Percentiles rank a stretch among this genome's conserved stretches.
Conservation (phyloP, 2,329 filamentous ascomycete genomes). For the Thelonectria discophora region DNA sequence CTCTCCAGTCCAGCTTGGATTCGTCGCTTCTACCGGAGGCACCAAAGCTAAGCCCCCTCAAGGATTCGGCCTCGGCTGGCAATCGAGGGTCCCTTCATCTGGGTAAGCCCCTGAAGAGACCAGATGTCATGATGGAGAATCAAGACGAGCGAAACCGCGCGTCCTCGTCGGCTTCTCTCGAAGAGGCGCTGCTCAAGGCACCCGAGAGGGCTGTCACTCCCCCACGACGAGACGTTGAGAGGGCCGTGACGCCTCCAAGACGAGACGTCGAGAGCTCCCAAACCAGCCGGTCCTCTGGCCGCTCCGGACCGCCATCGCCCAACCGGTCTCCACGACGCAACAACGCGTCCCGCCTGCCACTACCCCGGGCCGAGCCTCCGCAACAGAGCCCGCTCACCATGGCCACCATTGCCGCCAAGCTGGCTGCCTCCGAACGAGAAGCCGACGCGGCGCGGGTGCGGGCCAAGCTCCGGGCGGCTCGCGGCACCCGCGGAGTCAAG, state of each 20-base stretch:
- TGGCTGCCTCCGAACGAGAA: conserved; percentile 70
- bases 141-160: conserved; percentile 43
- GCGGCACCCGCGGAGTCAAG: conserved; percentile 48
- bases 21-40: conserved; percentile 58
- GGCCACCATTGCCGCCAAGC: conserved; percentile 69
- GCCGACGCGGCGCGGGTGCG: conserved; percentile 70
- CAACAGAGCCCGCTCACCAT: conserved; percentile 68
- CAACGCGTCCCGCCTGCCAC: conserved; percentile 35
- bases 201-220: conserved; percentile 29
- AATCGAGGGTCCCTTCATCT: conserved; percentile 51
- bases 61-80: conserved; percentile 60
- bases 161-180: conserved; percentile 45
- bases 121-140: conserved; percentile 46
- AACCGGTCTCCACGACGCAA: conserved; percentile 33
- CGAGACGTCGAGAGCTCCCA: conserved; percentile 30
- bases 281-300: conserved; percentile 16
- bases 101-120: conserved; percentile 43
- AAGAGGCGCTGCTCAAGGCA: conserved; percentile 46
- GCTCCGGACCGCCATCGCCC: conserved; percentile 30
- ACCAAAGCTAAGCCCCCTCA: conserved; percentile 61
- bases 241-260: conserved; percentile 17
- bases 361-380: conserved; percentile 52
- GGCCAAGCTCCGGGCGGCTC: conserved; percentile 67
- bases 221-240: conserved; percentile 26
- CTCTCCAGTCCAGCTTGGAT: conserved; percentile 44